Conservation (phyloP, 495 filamentous ascomycete species). For the Symbiotaphrina buchneri region DNA sequence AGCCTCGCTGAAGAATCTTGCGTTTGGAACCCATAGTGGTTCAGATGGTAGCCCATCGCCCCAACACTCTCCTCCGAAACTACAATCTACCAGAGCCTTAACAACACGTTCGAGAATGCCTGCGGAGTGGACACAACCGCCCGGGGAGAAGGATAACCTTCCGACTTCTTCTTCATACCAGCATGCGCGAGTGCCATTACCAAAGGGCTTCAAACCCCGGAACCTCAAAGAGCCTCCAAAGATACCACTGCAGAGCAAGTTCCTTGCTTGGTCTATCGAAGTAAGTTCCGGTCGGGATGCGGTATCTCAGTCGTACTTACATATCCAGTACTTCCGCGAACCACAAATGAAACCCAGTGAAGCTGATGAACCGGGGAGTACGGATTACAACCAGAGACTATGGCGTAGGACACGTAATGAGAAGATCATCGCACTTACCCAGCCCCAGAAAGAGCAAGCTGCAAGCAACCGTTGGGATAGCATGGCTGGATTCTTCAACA, state of each 20-base stretch:
- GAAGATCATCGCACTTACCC: conserved; percentile 70
- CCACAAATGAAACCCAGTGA: conserved; percentile 96
- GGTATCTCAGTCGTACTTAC: conserved; percentile 1
- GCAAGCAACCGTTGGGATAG: conserved; percentile 68
- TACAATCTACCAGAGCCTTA: conserved; percentile 10
- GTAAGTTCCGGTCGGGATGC: conserved; percentile 13
- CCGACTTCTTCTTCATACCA: conserved; percentile 49
- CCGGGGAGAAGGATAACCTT: conserved; percentile 55
- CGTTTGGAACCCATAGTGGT: conserved; percentile 31
- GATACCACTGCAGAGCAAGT: conserved; percentile 60
- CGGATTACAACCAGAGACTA: conserved; percentile 88
- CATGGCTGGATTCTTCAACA: conserved; percentile 56
- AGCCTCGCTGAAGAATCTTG: conserved; percentile 43
- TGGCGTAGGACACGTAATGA: conserved; percentile 92
- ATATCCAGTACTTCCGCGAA: conserved; percentile 68
- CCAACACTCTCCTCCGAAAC: conserved; percentile 7
- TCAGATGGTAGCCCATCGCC: too few species aligned
- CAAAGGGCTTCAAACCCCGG: conserved; percentile 44
- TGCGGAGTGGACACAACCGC: conserved; percentile 49
- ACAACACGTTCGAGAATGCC: conserved; percentile 32
- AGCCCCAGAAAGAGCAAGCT: conserved; percentile 75
- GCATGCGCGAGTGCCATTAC: conserved; percentile 49
- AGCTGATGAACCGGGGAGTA: conserved; percentile 84
- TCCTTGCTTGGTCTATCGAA: conserved; percentile 90
- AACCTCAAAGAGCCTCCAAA: conserved; percentile 26